Evolutionary conservation across 495 filamentous ascomycete species (phyloP).

Genomic region (Gamarada debralockiae): DNA sequence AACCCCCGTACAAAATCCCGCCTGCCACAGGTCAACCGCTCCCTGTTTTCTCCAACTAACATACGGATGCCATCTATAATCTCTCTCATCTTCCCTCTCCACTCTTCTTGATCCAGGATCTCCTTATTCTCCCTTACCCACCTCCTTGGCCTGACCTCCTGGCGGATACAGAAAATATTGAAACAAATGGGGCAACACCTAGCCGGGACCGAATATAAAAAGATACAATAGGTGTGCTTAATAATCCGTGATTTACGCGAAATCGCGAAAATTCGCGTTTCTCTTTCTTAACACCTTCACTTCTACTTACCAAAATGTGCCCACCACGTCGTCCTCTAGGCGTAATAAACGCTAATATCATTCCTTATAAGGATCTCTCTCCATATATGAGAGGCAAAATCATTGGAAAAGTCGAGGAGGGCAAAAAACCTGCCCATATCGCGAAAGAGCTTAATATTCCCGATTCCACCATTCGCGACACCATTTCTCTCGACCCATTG

Average conservation of each 20-base stretch:
- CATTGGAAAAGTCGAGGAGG: background rate
- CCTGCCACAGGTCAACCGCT: too few species aligned
- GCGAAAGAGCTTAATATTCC: background rate
- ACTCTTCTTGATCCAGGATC: too few species aligned
- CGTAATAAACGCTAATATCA: background rate
- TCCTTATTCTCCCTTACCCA: too few species aligned
- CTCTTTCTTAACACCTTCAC: background rate
- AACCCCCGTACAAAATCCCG: too few species aligned
- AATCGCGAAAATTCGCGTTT: background rate
- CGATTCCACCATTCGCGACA: background rate
- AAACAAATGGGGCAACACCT: too few species aligned
- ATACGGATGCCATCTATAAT: too few species aligned
- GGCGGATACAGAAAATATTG: too few species aligned
- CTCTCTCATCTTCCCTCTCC: too few species aligned
- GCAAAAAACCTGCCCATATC: background rate
- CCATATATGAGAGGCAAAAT: constrained; percentile 3
- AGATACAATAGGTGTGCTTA: too few species aligned
- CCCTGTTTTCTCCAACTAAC: too few species aligned
- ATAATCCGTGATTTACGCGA: constrained; percentile 11
- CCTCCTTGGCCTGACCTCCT: too few species aligned
- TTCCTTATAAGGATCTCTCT: background rate
- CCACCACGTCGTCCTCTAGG: constrained; percentile 1
- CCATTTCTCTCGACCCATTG: background rate
- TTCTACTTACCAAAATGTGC: background rate
- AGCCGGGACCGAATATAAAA: too few species aligned